Base-by-base conservation (phyloP, 108 stramenopile species). In the Nannochloropsis oceanica region DNA sequence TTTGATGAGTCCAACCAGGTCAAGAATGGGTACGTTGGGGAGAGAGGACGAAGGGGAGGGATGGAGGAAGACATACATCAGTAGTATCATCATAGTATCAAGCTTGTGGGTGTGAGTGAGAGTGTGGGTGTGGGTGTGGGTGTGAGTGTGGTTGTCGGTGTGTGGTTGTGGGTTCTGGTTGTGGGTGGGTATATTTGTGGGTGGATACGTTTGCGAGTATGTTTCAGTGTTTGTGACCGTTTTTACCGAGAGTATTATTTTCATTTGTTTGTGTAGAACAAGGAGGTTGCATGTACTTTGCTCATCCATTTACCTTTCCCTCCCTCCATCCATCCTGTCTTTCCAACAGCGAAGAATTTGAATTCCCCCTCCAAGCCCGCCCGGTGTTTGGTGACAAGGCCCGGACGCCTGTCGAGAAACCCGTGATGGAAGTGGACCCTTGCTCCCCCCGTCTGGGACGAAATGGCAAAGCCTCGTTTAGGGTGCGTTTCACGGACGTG, bases 401-500 rank as follows among this genome's bases (percentile, higher is more conserved):
- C 22, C 59, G 59, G 22, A n/a, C 59, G 22, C n/a, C 59, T 73
- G 9, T 73, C 22, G 59, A 73, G 59, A 73, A 73, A n/a, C 22
- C 18, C 59, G 9, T 73, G 5, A 73, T 73, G 59, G 59, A 73
- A 10, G 59, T 73, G 59, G 59, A 73, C 59, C 59, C 59, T 2
- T 18, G 22, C n/a, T 18, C n/a, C 59, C 59, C 59, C 9, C 59
- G 59, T 10, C 59, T 73, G 59, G 59, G 59, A 18, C 59, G 59
- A 18, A 18, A 84, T 43, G 90, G 90, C 46, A 86, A 89, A 44
- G 44, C 85, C 14, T 88, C 59, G 25, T 82, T 95, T 13, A 85
- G 92, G 20, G 92, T 94, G 80, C 92, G 95, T 12, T 90, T 95
- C 25, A 93, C 94, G 80, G 95, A 95, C 85, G 95, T 95, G 9